Evolutionary conservation across 768 basidiomycete species (phyloP).

Genomic region (Daedaleopsis sinensis): DNA sequence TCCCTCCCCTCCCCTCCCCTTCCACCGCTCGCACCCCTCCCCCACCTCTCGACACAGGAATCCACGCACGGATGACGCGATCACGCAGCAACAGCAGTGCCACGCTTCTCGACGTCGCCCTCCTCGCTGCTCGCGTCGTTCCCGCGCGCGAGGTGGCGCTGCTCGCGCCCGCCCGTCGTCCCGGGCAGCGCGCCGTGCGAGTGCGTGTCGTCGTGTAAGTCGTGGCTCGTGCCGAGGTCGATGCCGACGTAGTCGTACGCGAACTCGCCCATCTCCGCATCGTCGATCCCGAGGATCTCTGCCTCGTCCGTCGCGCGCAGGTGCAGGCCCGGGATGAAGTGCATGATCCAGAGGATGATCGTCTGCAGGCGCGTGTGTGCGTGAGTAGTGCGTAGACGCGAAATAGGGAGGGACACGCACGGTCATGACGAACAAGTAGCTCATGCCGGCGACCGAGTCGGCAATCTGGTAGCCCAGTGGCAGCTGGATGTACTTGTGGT

Average conservation of each 20-base stretch:
- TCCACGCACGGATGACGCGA: too few relatives aligned
- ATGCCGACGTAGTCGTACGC: conserved; percentile 56
- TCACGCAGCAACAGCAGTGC: background rate
- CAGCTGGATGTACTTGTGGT: conserved; percentile 79
- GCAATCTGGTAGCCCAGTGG: conserved; percentile 88
- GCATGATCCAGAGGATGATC: conserved; percentile 86
- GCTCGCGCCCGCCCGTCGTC: conserved; percentile 38
- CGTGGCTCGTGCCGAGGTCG: conserved; percentile 27
- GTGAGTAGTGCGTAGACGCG: background rate
- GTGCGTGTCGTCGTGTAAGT: conserved; percentile 33
- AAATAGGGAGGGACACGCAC: conserved; percentile 48
- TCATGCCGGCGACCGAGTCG: conserved; percentile 64
- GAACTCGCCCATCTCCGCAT: conserved; percentile 61
- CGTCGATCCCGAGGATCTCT: conserved; percentile 87
- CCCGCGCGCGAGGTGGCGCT: conserved; percentile 28
- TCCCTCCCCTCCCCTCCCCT: too few relatives aligned
- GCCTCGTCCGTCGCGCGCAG: conserved; percentile 68
- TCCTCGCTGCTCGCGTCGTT: conserved; percentile 17
- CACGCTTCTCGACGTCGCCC: conserved; percentile 16
- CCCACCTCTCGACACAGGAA: too few relatives aligned
- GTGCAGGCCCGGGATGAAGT: conserved; percentile 78
- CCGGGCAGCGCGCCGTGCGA: conserved; percentile 34
- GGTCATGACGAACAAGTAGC: conserved; percentile 78
- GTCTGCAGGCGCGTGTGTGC: conserved; percentile 45
- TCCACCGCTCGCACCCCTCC: too few relatives aligned